phyloP scores from a whole-genome alignment of 2,329 filamentous ascomycete species.

The Cryphonectria radicalis region DNA sequence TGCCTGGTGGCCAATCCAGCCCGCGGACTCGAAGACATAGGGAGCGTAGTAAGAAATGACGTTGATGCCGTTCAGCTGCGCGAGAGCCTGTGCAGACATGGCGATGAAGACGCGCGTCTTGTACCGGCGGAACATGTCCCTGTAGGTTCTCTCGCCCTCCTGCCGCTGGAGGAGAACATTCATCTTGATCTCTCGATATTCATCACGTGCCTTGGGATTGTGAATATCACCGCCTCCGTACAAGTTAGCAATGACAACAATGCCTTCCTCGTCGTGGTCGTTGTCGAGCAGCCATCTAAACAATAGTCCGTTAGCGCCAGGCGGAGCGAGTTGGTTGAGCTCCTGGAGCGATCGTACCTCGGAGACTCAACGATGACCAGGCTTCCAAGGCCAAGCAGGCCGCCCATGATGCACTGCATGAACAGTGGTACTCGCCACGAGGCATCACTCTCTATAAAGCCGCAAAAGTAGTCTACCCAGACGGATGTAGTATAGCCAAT shows the following conservation, averaged over 20 bases:
- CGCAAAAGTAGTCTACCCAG: slow-evolving; percentile 98
- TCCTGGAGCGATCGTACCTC: slow-evolving; percentile 58
- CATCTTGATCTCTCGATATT: slow-evolving; percentile 99
- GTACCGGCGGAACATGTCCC: slow-evolving; percentile 94
- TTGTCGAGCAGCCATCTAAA: slow-evolving; percentile 93
- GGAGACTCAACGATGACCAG: slow-evolving; percentile 96
- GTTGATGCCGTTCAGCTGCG: slow-evolving; percentile 98
- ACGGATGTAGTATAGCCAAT: slow-evolving; percentile 94
- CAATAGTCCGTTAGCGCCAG: slow-evolving; percentile 37
- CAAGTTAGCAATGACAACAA: slow-evolving; percentile 96
- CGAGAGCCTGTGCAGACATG: slow-evolving; percentile 96
- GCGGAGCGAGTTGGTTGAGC: slow-evolving; percentile 12
- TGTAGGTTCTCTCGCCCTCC: slow-evolving; percentile 90
- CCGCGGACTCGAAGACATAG: slow-evolving; percentile 92
- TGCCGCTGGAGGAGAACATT: slow-evolving; percentile 90
- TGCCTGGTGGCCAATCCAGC: slow-evolving; percentile 89
- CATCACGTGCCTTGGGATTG: slow-evolving; percentile 87
- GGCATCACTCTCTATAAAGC: slow-evolving; percentile 80
- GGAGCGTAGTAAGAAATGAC: slow-evolving; percentile 99
- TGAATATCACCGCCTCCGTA: slow-evolving; percentile 97
- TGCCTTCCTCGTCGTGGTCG: slow-evolving; percentile 97
- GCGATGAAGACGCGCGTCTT: slow-evolving; percentile 93
- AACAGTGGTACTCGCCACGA: slow-evolving; percentile 90
- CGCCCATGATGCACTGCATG: slow-evolving; percentile 95
- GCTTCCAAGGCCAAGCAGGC: slow-evolving; percentile 81